A percentile compares a stretch with the other conserved stretches of the same genome.
Evolutionary conservation across 164 flowering plant genomes (phyloP).

Genomic region (Vitis riparia): DNA sequence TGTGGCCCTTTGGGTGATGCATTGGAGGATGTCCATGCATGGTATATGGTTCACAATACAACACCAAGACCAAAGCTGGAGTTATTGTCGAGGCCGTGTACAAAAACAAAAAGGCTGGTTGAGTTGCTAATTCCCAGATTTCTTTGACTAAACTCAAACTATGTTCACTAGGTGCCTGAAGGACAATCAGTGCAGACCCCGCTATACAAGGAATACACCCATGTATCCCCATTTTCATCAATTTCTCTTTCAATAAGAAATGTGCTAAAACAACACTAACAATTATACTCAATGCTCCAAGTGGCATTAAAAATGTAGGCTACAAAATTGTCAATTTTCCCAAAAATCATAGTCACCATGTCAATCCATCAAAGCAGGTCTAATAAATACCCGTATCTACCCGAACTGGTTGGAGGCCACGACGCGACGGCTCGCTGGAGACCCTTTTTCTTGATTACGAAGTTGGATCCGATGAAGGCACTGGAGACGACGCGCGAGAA

Average conservation of each 20-base stretch:
- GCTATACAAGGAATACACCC: slow-evolving; percentile 86
- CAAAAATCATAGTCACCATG: slow-evolving; percentile 86
- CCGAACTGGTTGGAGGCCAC: slow-evolving; percentile 66
- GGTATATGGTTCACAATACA: too few species aligned
- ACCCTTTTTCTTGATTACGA: slow-evolving; percentile 28
- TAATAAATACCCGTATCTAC: slow-evolving; percentile 77
- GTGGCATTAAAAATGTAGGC: slow-evolving; percentile 90
- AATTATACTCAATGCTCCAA: slow-evolving; percentile 94
- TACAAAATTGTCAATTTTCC: slow-evolving; percentile 82
- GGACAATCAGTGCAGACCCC: slow-evolving; percentile 80
- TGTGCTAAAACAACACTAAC: slow-evolving; percentile 86
- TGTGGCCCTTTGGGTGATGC: too few species aligned
- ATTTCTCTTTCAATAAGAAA: slow-evolving; percentile 22
- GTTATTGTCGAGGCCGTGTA: slow-evolving; percentile 73
- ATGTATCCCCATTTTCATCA: slow-evolving; percentile 75
- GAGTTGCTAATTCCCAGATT: slow-evolving; percentile 84
- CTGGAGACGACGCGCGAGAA: slow-evolving; percentile 68
- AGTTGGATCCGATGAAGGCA: slow-evolving; percentile 80
- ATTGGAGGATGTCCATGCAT: too few species aligned
- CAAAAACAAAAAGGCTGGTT: slow-evolving; percentile 82
- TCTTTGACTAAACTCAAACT: slow-evolving; percentile 47
- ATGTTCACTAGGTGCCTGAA: slow-evolving; percentile 74
- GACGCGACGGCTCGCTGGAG: background rate
- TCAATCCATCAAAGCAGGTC: slow-evolving; percentile 99
- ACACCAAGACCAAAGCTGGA: slow-evolving; percentile 31